phyloP scores from a whole-genome alignment of 805 yeast genomes.

The Ogataea sp. region DNA sequence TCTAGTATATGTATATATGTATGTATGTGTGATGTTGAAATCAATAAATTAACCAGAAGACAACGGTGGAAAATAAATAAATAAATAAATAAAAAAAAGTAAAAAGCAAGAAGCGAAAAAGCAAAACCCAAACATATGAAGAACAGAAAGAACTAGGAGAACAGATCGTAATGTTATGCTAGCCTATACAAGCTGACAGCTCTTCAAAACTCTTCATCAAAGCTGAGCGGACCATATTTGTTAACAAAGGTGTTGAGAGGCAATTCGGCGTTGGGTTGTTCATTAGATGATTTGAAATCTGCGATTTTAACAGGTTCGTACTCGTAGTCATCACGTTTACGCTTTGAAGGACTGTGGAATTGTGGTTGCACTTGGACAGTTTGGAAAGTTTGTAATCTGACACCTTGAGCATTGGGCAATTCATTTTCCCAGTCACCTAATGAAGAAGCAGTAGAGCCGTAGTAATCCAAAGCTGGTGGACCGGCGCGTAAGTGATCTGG shows the following conservation, averaged over 20 bases:
- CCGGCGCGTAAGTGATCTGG: slow-evolving; percentile 26
- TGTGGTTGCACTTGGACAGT: neutral
- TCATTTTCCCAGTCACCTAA: slow-evolving; percentile 36
- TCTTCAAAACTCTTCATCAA: slow-evolving; percentile 40
- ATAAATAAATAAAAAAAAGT: neutral
- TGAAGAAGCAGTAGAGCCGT: slow-evolving; percentile 37
- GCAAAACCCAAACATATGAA: no score
- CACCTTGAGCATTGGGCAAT: slow-evolving; percentile 4
- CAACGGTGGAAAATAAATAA: neutral
- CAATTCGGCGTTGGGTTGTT: no score
- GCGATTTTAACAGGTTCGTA: no score
- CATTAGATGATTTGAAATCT: no score
- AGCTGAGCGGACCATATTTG: slow-evolving; percentile 37
- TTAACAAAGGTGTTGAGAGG: slow-evolving; percentile 22
- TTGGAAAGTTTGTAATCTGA: slow-evolving; percentile 2
- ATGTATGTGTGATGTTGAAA: neutral
- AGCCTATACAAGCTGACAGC: neutral
- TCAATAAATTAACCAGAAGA: neutral
- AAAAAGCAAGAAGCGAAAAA: no score
- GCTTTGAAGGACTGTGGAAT: slow-evolving; percentile 12
- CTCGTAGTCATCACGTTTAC: slow-evolving; percentile 23
- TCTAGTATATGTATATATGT: neutral
- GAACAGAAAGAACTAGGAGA: neutral
- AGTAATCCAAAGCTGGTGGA: slow-evolving; percentile 33
- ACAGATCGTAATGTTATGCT: neutral